phyloP scores from a whole-genome alignment of 192 early-diverging fungal genomes.

The Gonapodya sp. region DNA sequence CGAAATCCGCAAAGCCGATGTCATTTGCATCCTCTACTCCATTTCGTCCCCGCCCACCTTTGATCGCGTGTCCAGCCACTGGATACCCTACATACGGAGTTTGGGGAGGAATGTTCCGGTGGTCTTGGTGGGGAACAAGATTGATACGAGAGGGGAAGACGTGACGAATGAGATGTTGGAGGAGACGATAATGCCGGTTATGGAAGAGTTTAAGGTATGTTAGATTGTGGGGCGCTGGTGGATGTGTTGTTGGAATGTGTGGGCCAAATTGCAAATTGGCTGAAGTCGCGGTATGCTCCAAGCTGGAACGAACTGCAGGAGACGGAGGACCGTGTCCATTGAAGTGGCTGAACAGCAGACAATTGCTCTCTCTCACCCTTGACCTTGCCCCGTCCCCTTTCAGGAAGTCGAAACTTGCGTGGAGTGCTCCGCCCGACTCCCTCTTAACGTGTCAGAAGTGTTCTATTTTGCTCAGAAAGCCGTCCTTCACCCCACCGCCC shows the following conservation, averaged over 20 bases:
- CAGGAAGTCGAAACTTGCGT: constrained; percentile 98
- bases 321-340: too few species aligned
- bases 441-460: constrained; percentile 95
- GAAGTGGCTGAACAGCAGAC: too few species aligned
- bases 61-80: constrained; percentile 71
- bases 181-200: constrained; percentile 91
- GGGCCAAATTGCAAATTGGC: neutral
- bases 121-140: constrained; percentile 88
- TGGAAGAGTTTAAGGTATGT: constrained; percentile 94
- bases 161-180: constrained; percentile 75
- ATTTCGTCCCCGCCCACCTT: constrained; percentile 79
- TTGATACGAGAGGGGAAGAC: constrained; percentile 77
- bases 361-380: neutral
- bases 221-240: neutral
- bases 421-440: constrained; percentile 94
- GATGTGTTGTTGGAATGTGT: neutral
- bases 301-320: neutral
- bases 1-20: constrained; percentile 94
- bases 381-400: neutral
- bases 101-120: constrained; percentile 91
- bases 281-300: neutral
- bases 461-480: constrained; percentile 99
- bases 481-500: constrained; percentile 91
- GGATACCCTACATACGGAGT: constrained; percentile 87
- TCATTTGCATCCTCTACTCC: constrained; percentile 96